phyloP scores from a whole-genome alignment of 2,329 filamentous ascomycete species.

The Trichoderma koningii region DNA sequence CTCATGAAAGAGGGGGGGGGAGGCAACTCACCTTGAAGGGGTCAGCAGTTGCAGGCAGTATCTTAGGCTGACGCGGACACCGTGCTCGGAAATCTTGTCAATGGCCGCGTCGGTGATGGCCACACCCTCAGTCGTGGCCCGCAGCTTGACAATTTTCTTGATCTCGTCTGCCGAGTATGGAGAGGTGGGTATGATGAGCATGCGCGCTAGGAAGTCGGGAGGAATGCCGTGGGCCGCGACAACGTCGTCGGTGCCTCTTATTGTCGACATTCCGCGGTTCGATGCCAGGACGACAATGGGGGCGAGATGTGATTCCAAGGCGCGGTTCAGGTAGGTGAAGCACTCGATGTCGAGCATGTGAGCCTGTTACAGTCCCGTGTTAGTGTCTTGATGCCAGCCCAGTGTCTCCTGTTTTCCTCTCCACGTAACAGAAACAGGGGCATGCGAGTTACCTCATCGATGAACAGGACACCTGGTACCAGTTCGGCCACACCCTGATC shows the following conservation, averaged over 20 bases:
- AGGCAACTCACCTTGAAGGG: slow-evolving; percentile 66
- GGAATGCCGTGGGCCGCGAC: slow-evolving; percentile 91
- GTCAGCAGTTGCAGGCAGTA: slow-evolving; percentile 93
- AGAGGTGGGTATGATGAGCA: slow-evolving; percentile 94
- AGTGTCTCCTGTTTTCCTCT: slow-evolving; percentile 21
- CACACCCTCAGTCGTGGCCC: slow-evolving; percentile 79
- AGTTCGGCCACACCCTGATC: slow-evolving; percentile 97
- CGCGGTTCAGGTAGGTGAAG: slow-evolving; percentile 98
- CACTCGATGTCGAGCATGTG: slow-evolving; percentile 99
- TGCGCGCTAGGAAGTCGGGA: slow-evolving; percentile 85
- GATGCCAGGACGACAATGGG: slow-evolving; percentile 97
- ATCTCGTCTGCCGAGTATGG: slow-evolving; percentile 88
- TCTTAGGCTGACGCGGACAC: slow-evolving; percentile 83
- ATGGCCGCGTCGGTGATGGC: slow-evolving; percentile 79
- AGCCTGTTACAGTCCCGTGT: slow-evolving; percentile 59
- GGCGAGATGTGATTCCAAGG: slow-evolving; percentile 91
- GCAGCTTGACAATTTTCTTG: slow-evolving; percentile 84
- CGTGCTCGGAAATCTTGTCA: slow-evolving; percentile 82
- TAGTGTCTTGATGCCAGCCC: slow-evolving; percentile 24
- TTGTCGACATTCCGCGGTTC: slow-evolving; percentile 90
- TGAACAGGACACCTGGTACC: slow-evolving; percentile 97
- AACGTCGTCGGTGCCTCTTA: slow-evolving; percentile 81
- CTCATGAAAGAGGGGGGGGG: background rate
- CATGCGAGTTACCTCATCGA: slow-evolving; percentile 75
- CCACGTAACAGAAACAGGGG: background rate